These are phyloP conservation scores for Aspergillus sp. DNA, from an alignment of 2,329 filamentous ascomycete genomes.

Conservation along the genomic window DNA sequence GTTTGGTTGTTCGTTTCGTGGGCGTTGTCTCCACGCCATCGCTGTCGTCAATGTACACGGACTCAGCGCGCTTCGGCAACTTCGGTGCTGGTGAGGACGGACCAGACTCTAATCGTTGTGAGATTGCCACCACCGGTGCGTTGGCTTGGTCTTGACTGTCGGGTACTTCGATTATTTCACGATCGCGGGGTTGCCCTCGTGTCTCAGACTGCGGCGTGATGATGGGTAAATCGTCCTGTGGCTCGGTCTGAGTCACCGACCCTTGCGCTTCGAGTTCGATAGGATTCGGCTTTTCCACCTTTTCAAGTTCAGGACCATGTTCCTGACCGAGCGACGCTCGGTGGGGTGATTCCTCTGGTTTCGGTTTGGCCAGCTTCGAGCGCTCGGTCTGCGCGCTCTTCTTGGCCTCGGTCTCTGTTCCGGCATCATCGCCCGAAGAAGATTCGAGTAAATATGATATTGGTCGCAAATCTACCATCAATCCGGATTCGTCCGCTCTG, in stretches of 20 bases:
- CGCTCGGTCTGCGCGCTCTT: not conserved
- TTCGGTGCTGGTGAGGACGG: not conserved
- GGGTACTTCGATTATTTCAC: constrained; percentile 33
- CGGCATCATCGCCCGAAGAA: not conserved
- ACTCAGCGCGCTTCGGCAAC: not conserved
- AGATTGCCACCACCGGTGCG: not conserved
- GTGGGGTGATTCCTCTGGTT: not conserved
- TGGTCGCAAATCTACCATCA: constrained; percentile 35
- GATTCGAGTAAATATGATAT: constrained; percentile 39
- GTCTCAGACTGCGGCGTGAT: not conserved
- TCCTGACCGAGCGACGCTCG: not conserved
- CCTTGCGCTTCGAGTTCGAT: not conserved
- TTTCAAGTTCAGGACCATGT: not conserved
- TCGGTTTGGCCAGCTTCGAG: not conserved
- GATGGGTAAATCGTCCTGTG: not conserved
- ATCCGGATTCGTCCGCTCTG: constrained; percentile 41
- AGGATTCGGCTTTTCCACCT: not conserved
- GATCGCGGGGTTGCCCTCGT: not conserved
- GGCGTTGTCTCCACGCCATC: constrained; percentile 3
- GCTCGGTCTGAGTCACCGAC: constrained; percentile 1
- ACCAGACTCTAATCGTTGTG: not conserved
- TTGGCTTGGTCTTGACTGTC: constrained; percentile 34
- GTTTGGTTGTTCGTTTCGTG: not conserved
- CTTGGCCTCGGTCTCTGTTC: not conserved
- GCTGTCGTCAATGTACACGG: constrained; percentile 8